phyloP scores from a whole-genome alignment of 2,329 filamentous ascomycete species.

The Nothophoma quercina region DNA sequence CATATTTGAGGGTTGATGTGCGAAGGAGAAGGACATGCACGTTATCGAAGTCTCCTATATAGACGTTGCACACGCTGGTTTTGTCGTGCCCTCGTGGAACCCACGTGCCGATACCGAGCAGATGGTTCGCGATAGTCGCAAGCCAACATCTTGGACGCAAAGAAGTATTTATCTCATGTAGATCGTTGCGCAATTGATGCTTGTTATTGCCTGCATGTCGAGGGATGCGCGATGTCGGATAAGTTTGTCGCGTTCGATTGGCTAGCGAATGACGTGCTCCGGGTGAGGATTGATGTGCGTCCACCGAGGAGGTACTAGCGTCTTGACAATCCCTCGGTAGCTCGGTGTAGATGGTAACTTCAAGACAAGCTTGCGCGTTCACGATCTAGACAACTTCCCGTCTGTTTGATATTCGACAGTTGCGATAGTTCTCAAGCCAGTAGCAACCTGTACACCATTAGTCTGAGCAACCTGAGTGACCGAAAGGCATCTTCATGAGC shows the following conservation, averaged over 20 bases:
- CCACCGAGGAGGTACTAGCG: constrained; percentile 2
- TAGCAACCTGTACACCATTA: too few species aligned
- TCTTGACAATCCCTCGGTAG: constrained; percentile 1
- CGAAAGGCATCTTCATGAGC: background rate
- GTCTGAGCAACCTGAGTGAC: background rate
- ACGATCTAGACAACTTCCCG: background rate
- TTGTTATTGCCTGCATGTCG: constrained; percentile 8
- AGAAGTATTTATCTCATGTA: background rate
- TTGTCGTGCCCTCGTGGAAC: background rate
- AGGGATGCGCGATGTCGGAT: constrained; percentile 13
- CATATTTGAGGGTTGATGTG: background rate
- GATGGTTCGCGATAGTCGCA: background rate
- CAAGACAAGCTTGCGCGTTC: background rate
- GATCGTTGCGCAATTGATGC: constrained; percentile 7
- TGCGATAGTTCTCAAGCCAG: too few species aligned
- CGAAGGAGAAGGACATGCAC: background rate
- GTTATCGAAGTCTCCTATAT: background rate
- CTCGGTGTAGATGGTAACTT: background rate
- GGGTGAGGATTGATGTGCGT: constrained; percentile 13
- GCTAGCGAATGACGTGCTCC: constrained; percentile 19
- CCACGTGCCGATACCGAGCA: background rate
- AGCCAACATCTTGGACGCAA: background rate
- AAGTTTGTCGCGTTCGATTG: constrained; percentile 10
- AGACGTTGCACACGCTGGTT: background rate
- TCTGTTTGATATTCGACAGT: too few species aligned